A percentile compares a stretch with the other conserved stretches of the same genome.
These are phyloP conservation scores for Lentinula raphanica DNA, from an alignment of 768 basidiomycete genomes.

Conservation along the genomic window DNA sequence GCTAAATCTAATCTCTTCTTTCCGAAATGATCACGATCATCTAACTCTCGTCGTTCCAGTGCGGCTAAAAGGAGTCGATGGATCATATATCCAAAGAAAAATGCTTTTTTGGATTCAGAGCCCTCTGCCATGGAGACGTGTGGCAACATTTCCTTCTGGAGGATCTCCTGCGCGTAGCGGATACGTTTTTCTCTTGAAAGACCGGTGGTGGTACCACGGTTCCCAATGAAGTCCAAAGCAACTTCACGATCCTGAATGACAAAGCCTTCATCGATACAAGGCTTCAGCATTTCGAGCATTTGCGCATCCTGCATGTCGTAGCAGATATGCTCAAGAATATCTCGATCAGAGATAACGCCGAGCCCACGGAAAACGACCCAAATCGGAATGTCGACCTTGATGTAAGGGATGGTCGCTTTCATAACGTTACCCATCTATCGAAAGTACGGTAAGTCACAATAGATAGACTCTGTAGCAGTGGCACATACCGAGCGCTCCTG, in stretches of 20 bases:
- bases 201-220: slow-evolving; percentile 92
- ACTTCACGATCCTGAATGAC: slow-evolving; percentile 97
- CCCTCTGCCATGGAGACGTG: slow-evolving; percentile 96
- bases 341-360: slow-evolving; percentile 94
- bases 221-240: slow-evolving; percentile 96
- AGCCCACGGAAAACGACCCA: slow-evolving; percentile 99
- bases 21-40: slow-evolving; percentile 99
- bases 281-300: slow-evolving; percentile 97
- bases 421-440: slow-evolving; percentile 82
- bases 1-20: slow-evolving; percentile 97
- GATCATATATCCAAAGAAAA: slow-evolving; percentile 99
- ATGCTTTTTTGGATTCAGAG: slow-evolving; percentile 96
- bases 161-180: slow-evolving; percentile 93
- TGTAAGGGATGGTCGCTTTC: slow-evolving; percentile 96
- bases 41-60: slow-evolving; percentile 88
- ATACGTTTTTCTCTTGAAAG: slow-evolving; percentile 89
- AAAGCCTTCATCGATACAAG: slow-evolving; percentile 97
- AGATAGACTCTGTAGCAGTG: neutral
- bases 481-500: slow-evolving; percentile 79
- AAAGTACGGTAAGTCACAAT: slow-evolving; percentile 2
- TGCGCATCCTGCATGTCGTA: slow-evolving; percentile 96
- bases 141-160: slow-evolving; percentile 98
- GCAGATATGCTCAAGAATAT: slow-evolving; percentile 97
- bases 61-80: slow-evolving; percentile 92
- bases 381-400: slow-evolving; percentile 96